A percentile compares a stretch with the other conserved stretches of the same genome.
Evolutionary conservation across 495 filamentous ascomycete species (phyloP).

Genomic region (Aspergillus nidulans): DNA sequence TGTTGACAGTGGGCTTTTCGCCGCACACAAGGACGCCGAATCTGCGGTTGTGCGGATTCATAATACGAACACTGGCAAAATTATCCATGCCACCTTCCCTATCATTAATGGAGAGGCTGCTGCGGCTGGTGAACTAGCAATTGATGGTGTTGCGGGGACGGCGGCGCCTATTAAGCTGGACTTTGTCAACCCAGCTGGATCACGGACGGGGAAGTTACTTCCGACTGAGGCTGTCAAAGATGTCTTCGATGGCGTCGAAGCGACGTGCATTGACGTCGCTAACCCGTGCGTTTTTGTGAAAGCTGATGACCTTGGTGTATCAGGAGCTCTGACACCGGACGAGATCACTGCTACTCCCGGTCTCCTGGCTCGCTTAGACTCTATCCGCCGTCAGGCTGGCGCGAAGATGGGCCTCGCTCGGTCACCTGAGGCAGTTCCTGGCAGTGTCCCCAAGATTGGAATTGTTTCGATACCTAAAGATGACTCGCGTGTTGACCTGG

Average conservation of each 20-base stretch:
- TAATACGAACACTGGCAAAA: constrained; percentile 53
- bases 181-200: constrained; percentile 64
- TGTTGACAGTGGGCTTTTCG: constrained; percentile 49
- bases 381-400: constrained; percentile 57
- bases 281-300: constrained; percentile 66
- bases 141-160: constrained; percentile 64
- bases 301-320: constrained; percentile 47
- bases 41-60: constrained; percentile 30
- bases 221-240: constrained; percentile 60
- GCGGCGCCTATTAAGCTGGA: constrained; percentile 54
- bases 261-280: constrained; percentile 57
- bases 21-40: neutral
- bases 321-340: constrained; percentile 48
- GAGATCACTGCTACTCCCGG: constrained; percentile 43
- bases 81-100: constrained; percentile 45
- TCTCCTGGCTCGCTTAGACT: constrained; percentile 52
- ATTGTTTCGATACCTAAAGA: constrained; percentile 45
- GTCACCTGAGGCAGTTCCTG: constrained; percentile 37
- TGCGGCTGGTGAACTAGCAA: constrained; percentile 51
- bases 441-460: constrained; percentile 64
- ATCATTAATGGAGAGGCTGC: constrained; percentile 46
- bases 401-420: constrained; percentile 58
- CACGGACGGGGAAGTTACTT: constrained; percentile 60
- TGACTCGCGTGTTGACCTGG: constrained; percentile 34
- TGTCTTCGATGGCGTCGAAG: constrained; percentile 46